Conservation (phyloP, 164 flowering plant species). For the Piper betle region DNA sequence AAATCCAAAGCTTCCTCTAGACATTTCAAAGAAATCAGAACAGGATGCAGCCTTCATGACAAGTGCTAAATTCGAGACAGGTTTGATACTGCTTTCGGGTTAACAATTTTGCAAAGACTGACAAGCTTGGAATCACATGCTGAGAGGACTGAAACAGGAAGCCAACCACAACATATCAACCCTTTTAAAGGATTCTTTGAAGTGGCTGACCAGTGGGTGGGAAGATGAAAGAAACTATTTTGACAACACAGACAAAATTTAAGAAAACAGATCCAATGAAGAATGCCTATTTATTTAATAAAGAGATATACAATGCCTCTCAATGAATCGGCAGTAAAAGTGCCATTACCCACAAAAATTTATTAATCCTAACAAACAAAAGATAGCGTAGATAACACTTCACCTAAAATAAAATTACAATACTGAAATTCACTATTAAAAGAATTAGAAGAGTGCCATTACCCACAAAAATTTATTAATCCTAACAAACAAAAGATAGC, state of each 20-base stretch:
- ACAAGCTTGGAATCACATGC: slow-evolving; percentile 45
- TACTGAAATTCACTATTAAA: not conserved
- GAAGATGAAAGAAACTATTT: slow-evolving; percentile 46
- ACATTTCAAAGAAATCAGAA: slow-evolving; percentile 24
- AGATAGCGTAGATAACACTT: too few species aligned
- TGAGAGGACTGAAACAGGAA: slow-evolving; percentile 59
- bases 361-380: not conserved
- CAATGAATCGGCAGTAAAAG: too few species aligned
- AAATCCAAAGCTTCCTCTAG: slow-evolving; percentile 40
- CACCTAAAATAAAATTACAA: not conserved
- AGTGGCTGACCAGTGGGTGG: slow-evolving; percentile 74
- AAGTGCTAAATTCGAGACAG: slow-evolving; percentile 31
- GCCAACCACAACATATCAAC: slow-evolving; percentile 33
- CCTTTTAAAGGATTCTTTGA: slow-evolving; percentile 56
- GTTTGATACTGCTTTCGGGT: slow-evolving; percentile 46
- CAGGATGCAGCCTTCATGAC: slow-evolving; percentile 39
- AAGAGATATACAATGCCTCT: too few species aligned
- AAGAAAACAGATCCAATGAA: too few species aligned
- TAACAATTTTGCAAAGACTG: slow-evolving; percentile 54
- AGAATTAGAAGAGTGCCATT: too few species aligned
- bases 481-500: too few species aligned
- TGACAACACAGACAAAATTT: not conserved
- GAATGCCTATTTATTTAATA: too few species aligned
- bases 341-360: not conserved
- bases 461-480: too few species aligned